A percentile compares a stretch with the other conserved stretches of the same genome.
phyloP scores from a whole-genome alignment of 495 filamentous ascomycete species.

The Glutinoglossum americanum region DNA sequence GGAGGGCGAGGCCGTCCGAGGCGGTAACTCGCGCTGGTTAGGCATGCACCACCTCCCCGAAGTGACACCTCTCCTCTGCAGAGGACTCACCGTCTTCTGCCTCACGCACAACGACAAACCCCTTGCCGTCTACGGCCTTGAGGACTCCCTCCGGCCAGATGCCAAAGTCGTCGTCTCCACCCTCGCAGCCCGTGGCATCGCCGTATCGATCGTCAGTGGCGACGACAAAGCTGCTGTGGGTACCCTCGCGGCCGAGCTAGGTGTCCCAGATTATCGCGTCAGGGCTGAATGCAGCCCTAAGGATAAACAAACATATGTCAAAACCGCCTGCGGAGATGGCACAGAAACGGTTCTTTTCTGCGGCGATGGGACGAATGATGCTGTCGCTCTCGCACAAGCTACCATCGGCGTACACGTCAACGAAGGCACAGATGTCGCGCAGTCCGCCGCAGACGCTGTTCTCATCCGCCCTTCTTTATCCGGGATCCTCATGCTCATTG shows the following conservation, averaged over 20 bases:
- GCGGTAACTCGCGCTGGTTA: conserved; percentile 47
- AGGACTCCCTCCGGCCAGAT: conserved; percentile 36
- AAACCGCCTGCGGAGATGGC: conserved; percentile 15
- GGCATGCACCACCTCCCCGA: conserved; percentile 13
- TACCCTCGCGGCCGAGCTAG: conserved; percentile 27
- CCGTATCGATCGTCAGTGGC: conserved; percentile 44
- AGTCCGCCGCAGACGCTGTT: conserved; percentile 47
- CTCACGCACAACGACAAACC: conserved; percentile 30
- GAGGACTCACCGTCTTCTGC: conserved; percentile 40
- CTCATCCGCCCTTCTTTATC: conserved; percentile 33
- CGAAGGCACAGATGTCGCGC: conserved; percentile 38
- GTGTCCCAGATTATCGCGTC: conserved; percentile 28
- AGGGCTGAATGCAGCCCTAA: conserved; percentile 30
- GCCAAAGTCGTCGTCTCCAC: conserved; percentile 24
- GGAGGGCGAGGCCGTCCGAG: conserved; percentile 22
- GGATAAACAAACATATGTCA: conserved; percentile 43
- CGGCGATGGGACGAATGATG: conserved; percentile 71
- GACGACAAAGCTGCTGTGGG: conserved; percentile 41
- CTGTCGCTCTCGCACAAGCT: conserved; percentile 49
- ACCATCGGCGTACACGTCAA: conserved; percentile 51
- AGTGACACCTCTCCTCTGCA: conserved; percentile 22
- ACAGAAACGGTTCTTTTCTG: conserved; percentile 35
- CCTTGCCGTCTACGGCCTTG: conserved; percentile 34
- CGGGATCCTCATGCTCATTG: conserved; percentile 37
- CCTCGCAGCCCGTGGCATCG: conserved; percentile 33